phyloP scores from a whole-genome alignment of 768 basidiomycete species.

The Antrodiella citrinella region DNA sequence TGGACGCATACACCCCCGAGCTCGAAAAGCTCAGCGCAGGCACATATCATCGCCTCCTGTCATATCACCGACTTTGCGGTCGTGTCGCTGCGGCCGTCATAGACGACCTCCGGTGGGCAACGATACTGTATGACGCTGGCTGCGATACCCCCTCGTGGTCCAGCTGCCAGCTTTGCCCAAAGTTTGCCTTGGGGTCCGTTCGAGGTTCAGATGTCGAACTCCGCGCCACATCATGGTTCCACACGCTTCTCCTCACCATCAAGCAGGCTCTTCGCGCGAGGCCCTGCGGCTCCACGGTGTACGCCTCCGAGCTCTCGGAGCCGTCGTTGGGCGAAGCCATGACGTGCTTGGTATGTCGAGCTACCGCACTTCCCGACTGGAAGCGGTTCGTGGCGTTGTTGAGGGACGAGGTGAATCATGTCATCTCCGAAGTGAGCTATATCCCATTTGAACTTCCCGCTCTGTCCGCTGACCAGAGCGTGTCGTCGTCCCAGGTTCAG shows the following conservation, averaged over 20 bases:
- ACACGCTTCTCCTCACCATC: not conserved
- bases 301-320: not conserved
- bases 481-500: too few relatives aligned
- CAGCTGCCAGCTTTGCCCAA: not conserved
- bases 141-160: not conserved
- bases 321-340: not conserved
- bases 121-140: not conserved
- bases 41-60: constrained; percentile 31
- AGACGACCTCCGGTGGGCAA: constrained; percentile 8
- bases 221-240: not conserved
- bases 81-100: constrained; percentile 8
- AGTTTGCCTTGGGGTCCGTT: not conserved
- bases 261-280: not conserved
- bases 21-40: constrained; percentile 34
- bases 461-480: too few relatives aligned
- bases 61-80: constrained; percentile 34
- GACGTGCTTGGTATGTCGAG: not conserved
- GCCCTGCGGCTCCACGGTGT: not conserved
- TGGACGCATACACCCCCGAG: constrained; percentile 24
- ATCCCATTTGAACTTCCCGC: too few relatives aligned
- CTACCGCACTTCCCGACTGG: not conserved
- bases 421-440: too few relatives aligned
- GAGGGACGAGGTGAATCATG: not conserved
- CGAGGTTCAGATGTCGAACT: not conserved
- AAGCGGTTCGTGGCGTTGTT: not conserved